These are phyloP conservation scores for Bryum argenteum DNA, from an alignment of 225 moss, liverwort and hornwort genomes.

Conservation along the genomic window DNA sequence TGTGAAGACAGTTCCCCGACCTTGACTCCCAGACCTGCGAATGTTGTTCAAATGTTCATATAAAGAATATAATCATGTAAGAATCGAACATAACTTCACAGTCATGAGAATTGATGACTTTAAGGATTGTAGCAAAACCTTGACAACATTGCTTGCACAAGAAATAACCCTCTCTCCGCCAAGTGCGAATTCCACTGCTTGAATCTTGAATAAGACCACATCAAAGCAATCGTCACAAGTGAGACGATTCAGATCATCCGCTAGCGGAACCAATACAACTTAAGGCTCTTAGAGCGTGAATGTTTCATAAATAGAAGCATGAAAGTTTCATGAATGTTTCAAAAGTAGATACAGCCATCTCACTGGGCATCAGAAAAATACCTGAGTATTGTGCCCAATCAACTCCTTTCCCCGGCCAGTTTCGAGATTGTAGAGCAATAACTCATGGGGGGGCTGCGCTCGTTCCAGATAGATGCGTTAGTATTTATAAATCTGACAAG, in stretches of 20 bases:
- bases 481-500: constrained; percentile 8
- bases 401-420: constrained; percentile 79
- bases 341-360: not conserved
- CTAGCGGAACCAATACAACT: not conserved
- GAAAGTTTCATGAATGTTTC: no score
- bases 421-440: constrained; percentile 74
- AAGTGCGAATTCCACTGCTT: constrained; percentile 87
- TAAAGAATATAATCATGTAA: no score
- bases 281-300: not conserved
- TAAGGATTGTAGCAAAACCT: constrained; percentile 44
- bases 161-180: constrained; percentile 79
- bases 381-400: constrained; percentile 82
- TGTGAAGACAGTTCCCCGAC: constrained; percentile 68
- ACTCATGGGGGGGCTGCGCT: constrained; percentile 79
- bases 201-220: constrained; percentile 59
- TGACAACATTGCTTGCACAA: constrained; percentile 80
- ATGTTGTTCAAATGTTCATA: not conserved
- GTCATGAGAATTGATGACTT: not conserved
- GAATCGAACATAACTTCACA: not conserved
- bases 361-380: constrained; percentile 26
- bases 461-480: constrained; percentile 7
- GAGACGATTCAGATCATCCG: not conserved
- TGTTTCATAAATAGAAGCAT: no score
- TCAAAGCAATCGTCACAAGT: not conserved
- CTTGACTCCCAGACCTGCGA: constrained; percentile 60